phyloP scores from a whole-genome alignment of 2,329 filamentous ascomycete species.

The Lasiodiplodia sp. region DNA sequence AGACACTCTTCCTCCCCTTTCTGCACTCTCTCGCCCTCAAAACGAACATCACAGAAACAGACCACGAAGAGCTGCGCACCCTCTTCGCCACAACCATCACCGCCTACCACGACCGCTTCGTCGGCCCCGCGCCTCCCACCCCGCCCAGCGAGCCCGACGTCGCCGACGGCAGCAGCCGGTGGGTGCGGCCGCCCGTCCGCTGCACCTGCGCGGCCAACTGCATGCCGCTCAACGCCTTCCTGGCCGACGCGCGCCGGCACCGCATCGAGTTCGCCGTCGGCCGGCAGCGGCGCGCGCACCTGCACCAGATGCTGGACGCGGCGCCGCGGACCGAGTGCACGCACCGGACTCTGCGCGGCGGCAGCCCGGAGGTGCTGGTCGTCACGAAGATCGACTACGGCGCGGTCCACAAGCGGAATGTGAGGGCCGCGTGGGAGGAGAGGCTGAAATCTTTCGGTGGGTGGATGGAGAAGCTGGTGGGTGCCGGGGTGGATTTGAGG shows the following conservation, averaged over 20 bases:
- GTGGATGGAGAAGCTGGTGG: neutral
- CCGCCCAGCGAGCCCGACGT: too few relatives aligned
- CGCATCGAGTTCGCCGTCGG: neutral
- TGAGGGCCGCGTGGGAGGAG: neutral
- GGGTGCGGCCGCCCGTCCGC: neutral
- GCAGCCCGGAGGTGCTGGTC: neutral
- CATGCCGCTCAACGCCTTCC: neutral
- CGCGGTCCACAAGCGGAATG: neutral
- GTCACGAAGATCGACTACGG: neutral
- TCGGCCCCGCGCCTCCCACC: too few relatives aligned
- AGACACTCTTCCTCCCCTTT: neutral
- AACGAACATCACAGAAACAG: too few relatives aligned
- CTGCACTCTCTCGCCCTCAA: too few relatives aligned
- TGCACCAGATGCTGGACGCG: neutral
- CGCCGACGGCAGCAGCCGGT: too few relatives aligned
- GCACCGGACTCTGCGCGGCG: neutral
- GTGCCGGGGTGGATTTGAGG: neutral
- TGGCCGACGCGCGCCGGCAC: neutral
- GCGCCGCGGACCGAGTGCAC: neutral
- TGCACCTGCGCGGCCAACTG: neutral
- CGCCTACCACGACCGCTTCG: too few relatives aligned
- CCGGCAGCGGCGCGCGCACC: neutral
- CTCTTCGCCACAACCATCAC: too few relatives aligned
- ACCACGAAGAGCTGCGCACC: too few relatives aligned
- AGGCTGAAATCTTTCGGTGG: neutral